A percentile compares a stretch with the other conserved stretches of the same genome.
phyloP scores from a whole-genome alignment of 2,329 filamentous ascomycete genomes.

The Aspergillus ustus region DNA sequence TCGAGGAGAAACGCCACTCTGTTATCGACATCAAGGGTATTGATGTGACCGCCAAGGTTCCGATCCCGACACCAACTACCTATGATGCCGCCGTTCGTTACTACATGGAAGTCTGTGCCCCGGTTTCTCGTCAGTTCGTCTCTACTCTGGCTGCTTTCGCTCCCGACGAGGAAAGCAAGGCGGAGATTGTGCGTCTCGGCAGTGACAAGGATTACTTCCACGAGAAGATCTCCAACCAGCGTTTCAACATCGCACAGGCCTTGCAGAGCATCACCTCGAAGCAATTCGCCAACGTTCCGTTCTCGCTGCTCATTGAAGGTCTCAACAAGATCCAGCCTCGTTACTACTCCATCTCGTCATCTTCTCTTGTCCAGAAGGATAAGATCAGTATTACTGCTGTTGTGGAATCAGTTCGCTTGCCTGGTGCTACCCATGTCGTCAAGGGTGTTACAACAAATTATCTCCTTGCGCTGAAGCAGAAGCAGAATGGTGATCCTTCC shows the following conservation, averaged over 20 bases:
- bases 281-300: conserved; percentile 83
- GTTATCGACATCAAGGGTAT: conserved; percentile 90
- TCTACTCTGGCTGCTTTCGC: conserved; percentile 86
- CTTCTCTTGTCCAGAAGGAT: conserved; percentile 89
- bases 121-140: conserved; percentile 94
- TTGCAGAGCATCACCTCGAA: conserved; percentile 74
- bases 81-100: conserved; percentile 93
- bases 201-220: conserved; percentile 96
- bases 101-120: conserved; percentile 94
- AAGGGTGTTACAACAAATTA: conserved; percentile 98
- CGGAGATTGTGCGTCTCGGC: conserved; percentile 86
- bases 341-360: conserved; percentile 99
- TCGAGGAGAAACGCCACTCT: conserved; percentile 74
- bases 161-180: conserved; percentile 80
- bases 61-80: conserved; percentile 95
- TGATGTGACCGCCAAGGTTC: conserved; percentile 94
- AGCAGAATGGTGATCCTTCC: conserved; percentile 84
- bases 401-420: conserved; percentile 80
- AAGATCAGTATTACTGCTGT: conserved; percentile 95
- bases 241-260: conserved; percentile 87
- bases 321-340: conserved; percentile 94
- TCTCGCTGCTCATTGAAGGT: conserved; percentile 92
- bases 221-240: conserved; percentile 76
- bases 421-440: conserved; percentile 77
- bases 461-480: conserved; percentile 89